A percentile compares a stretch with the other conserved stretches of the same genome.
Evolutionary conservation across 768 basidiomycete genomes (phyloP).

Genomic region (Leccinum subgranulosum): DNA sequence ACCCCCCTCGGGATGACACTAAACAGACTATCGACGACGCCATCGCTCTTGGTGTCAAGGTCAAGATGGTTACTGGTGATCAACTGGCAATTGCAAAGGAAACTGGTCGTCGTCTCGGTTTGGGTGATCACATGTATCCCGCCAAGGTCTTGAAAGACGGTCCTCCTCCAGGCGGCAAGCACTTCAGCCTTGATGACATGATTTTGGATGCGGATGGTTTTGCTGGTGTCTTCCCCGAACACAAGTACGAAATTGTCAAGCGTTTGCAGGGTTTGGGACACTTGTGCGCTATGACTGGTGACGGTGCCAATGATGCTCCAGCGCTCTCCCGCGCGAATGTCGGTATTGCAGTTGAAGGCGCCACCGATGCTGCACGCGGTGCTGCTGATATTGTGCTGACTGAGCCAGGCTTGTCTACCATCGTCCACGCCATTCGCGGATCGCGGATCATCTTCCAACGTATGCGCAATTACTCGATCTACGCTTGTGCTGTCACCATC

Average conservation of each 20-base stretch:
- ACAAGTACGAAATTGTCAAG: conserved; percentile 99
- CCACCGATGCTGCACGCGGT: conserved; percentile 97
- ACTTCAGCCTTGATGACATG: conserved; percentile 90
- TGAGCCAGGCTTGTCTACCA: conserved; percentile 98
- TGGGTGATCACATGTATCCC: conserved; percentile 99
- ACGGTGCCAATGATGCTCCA: conserved; percentile 98
- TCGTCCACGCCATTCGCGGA: conserved; percentile 97
- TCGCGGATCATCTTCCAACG: conserved; percentile 99
- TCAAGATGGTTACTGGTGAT: conserved; percentile 99
- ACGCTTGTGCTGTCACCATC: conserved; percentile 94
- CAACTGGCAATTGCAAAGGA: conserved; percentile 99
- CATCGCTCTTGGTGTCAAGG: conserved; percentile 90
- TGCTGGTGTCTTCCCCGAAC: conserved; percentile 98
- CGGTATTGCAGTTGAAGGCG: conserved; percentile 99
- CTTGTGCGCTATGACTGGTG: conserved; percentile 98
- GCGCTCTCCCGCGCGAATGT: conserved; percentile 98
- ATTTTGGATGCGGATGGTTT: conserved; percentile 99
- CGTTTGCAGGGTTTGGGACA: conserved; percentile 95
- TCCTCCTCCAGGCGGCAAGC: conserved; percentile 81
- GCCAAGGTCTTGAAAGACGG: conserved; percentile 99
- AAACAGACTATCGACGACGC: conserved; percentile 99
- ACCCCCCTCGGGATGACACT: conserved; percentile 96
- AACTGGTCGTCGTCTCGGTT: conserved; percentile 94
- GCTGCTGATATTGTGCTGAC: conserved; percentile 98
- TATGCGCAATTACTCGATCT: conserved; percentile 99